A percentile compares a stretch with the other conserved stretches of the same genome.
Evolutionary conservation across 306 rosid species (phyloP).

Genomic region (Ormosia emarginata): DNA sequence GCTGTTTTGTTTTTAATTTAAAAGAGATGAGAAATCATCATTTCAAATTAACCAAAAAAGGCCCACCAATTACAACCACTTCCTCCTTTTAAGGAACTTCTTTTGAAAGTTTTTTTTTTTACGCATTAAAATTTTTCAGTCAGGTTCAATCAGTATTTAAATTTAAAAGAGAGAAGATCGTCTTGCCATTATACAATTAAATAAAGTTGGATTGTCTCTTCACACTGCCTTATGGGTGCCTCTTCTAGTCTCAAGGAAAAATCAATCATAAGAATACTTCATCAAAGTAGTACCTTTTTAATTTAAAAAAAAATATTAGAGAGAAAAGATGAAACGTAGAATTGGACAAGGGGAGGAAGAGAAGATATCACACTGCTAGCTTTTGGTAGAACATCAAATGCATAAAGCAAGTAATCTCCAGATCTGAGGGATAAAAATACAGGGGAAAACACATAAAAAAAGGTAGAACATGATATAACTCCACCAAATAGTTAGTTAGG

Average conservation of each 20-base stretch:
- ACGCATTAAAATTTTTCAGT: not conserved
- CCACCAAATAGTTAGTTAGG: not conserved
- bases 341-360: not conserved
- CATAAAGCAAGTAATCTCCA: not conserved
- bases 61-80: not conserved
- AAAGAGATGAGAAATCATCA: not conserved
- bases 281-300: not conserved
- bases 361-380: not conserved
- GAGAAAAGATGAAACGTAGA: not conserved
- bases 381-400: not conserved
- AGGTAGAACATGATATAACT: not conserved
- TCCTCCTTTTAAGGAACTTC: not conserved
- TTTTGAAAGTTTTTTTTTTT: not conserved
- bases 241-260: not conserved
- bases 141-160: not conserved
- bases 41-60: not conserved
- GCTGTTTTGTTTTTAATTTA: not conserved
- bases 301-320: not conserved
- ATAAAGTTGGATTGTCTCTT: not conserved
- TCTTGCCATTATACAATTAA: not conserved
- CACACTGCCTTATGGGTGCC: not conserved
- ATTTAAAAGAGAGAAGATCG: not conserved
- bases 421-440: not conserved
- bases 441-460: not conserved
- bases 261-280: not conserved